Evolutionary conservation across 2,329 filamentous ascomycete genomes (phyloP).

Genomic region (Nemania bipapillata): DNA sequence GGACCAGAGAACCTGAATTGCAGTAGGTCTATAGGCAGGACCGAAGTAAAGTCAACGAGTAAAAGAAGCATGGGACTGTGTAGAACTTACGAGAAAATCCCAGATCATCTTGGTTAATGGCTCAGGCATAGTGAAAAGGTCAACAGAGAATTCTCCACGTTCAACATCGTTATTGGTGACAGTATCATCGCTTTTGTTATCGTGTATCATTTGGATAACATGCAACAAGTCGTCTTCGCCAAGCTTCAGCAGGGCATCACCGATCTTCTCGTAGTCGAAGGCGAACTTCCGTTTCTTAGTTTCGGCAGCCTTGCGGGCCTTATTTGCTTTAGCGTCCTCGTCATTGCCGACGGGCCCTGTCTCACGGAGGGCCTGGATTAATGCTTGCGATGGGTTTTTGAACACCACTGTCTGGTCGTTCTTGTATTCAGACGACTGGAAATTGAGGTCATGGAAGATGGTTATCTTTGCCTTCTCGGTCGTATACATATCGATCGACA

Average conservation of each 20-base stretch:
- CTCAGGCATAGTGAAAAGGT: conserved; percentile 96
- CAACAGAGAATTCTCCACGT: conserved; percentile 97
- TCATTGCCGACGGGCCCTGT: conserved; percentile 86
- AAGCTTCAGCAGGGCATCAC: conserved; percentile 87
- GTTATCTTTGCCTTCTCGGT: conserved; percentile 87
- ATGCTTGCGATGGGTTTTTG: conserved; percentile 90
- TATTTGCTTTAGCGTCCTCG: conserved; percentile 71
- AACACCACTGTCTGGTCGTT: conserved; percentile 83
- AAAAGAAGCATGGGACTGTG: not conserved
- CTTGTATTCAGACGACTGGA: conserved; percentile 83
- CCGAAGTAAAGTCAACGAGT: not conserved
- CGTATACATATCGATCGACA: conserved; percentile 83
- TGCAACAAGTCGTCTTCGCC: conserved; percentile 92
- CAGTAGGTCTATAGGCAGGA: not conserved
- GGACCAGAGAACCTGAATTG: not conserved
- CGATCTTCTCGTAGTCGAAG: conserved; percentile 93
- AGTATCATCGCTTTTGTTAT: conserved; percentile 92
- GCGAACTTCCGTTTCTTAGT: conserved; percentile 81
- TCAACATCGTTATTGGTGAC: conserved; percentile 98
- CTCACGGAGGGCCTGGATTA: conserved; percentile 81
- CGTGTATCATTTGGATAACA: conserved; percentile 97
- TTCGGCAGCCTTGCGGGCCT: conserved; percentile 66
- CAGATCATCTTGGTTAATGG: conserved; percentile 90
- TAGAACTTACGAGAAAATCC: conserved; percentile 74
- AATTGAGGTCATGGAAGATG: conserved; percentile 91